Evolutionary conservation across 225 moss, liverwort and hornwort genomes (phyloP), one percentile per base, ranked within the genome.

Genomic region (Sphagnum tenellum): DNA sequence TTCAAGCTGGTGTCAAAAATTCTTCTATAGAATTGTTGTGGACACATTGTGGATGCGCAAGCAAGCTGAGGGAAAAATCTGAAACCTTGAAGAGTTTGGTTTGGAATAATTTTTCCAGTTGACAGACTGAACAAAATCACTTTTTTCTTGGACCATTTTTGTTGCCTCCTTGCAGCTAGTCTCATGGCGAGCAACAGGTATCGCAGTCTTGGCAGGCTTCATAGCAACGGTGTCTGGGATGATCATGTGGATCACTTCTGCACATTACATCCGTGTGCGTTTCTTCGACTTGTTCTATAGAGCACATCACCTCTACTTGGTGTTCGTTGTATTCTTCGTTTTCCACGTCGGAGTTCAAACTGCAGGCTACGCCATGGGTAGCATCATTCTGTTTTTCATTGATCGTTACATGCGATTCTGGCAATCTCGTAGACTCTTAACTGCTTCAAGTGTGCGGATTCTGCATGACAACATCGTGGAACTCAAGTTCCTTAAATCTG

Each of bases 351-450:
- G 70, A 13, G 62, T 74, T 2, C 59, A 61, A 44, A 55, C 61
- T 9, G 71, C 56, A 2, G 60, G 71, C 9, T 69, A 64, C 54
- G 61, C 59, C 1, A 68, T 68, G 6, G 58, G 59, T 10, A 59
- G 70, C 10, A 66, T 81, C 0, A 47, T 77, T 45, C 60, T 81
- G 0, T 81, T 57, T 49, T 63, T 69, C 47, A 5, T 81, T 52
- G 69, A 74, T 55, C 71, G 72, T n/a, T 81, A 77, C 66, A 69
- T 77, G 8, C 69, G 60, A 12, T 65, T 74, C 12, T 14, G 70
- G 45, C 65, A 74, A 55, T 77, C 72, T 8, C 60, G 66, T 5
- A 69, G 48, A 56, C 51, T 55, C 4, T 57, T 72, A 4, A 13
- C 65, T 3, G 49, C 72, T 51, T 49, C 61, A 48, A 50, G 45